A percentile compares a stretch with the other conserved stretches of the same genome.
Evolutionary conservation across 2,329 filamentous ascomycete genomes (phyloP).

Genomic region (Cercospora sojina): DNA sequence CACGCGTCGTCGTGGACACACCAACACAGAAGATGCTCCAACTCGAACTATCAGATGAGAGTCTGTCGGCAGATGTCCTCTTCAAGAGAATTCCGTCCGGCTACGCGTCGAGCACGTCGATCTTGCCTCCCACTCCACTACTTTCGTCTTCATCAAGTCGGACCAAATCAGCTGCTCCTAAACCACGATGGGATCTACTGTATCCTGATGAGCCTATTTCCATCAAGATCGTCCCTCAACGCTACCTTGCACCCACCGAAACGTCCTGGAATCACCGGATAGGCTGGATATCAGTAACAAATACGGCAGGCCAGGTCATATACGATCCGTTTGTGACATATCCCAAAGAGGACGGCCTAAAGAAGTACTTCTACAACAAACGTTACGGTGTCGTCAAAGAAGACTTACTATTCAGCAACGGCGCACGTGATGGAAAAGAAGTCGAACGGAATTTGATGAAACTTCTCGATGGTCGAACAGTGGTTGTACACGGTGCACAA

Average conservation of each 20-base stretch:
- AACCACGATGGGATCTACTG: slow-evolving; percentile 11
- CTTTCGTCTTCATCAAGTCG: not conserved
- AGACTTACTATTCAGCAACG: slow-evolving; percentile 7
- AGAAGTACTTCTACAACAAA: slow-evolving; percentile 9
- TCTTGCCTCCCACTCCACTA: not conserved
- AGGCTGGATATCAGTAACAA: slow-evolving; percentile 11
- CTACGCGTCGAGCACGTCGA: slow-evolving; percentile 6
- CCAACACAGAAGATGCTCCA: slow-evolving; percentile 2
- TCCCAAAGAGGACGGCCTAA: slow-evolving; percentile 9
- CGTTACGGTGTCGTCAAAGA: slow-evolving; percentile 7
- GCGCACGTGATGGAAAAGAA: slow-evolving; percentile 9
- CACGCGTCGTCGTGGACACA: not conserved
- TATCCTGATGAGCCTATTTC: slow-evolving; percentile 10
- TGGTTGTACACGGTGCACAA: slow-evolving; percentile 8
- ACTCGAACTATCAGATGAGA: slow-evolving; percentile 1
- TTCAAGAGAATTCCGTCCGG: not conserved
- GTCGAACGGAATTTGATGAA: slow-evolving; percentile 8
- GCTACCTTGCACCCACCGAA: slow-evolving; percentile 1
- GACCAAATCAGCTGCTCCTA: slow-evolving; percentile 3
- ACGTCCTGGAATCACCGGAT: slow-evolving; percentile 5
- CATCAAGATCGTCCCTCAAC: slow-evolving; percentile 14
- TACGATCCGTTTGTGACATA: slow-evolving; percentile 14
- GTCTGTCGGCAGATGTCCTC: not conserved
- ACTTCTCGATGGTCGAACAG: slow-evolving; percentile 9
- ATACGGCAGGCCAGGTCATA: slow-evolving; percentile 13